A percentile compares a stretch with the other conserved stretches of the same genome.
Conservation (phyloP, 805 yeast genomes). For the Zygosaccharomyces siamensis region DNA sequence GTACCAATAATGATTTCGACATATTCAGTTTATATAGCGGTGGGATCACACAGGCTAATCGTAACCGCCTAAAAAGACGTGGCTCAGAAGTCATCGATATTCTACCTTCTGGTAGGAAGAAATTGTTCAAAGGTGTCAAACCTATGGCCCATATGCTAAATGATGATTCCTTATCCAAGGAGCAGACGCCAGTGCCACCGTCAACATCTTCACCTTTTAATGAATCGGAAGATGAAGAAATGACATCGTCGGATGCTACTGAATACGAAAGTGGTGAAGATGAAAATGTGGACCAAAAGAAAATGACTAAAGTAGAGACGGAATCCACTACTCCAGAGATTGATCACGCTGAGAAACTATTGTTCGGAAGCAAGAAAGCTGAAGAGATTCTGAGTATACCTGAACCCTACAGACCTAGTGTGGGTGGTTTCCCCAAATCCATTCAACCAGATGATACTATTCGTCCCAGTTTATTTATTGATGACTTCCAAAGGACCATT, state of each 20-base stretch:
- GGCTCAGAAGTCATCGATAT: slow-evolving; percentile 10
- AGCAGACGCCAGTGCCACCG: slow-evolving; percentile 16
- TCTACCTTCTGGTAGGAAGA: slow-evolving; percentile 15
- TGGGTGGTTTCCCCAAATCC: slow-evolving; percentile 45
- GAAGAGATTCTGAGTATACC: slow-evolving; percentile 27
- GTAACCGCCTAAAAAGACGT: slow-evolving; percentile 14
- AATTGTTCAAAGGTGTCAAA: slow-evolving; percentile 14
- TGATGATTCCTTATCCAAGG: slow-evolving; percentile 27
- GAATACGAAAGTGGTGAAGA: slow-evolving; percentile 19
- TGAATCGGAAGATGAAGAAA: slow-evolving; percentile 17
- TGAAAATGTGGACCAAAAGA: slow-evolving; percentile 16
- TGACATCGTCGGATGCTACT: slow-evolving; percentile 11
- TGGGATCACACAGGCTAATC: slow-evolving; percentile 7
- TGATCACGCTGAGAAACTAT: slow-evolving; percentile 13
- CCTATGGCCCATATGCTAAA: slow-evolving; percentile 32
- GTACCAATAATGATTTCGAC: slow-evolving; percentile 37
- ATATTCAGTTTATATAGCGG: slow-evolving; percentile 31
- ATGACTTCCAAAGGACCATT: slow-evolving; percentile 47
- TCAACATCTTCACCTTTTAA: slow-evolving; percentile 10
- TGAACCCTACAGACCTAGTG: slow-evolving; percentile 46
- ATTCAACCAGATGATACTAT: slow-evolving; percentile 44
- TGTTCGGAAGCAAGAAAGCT: slow-evolving; percentile 16
- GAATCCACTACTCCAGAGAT: slow-evolving; percentile 30
- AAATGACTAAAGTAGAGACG: slow-evolving; percentile 17
- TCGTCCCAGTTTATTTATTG: slow-evolving; percentile 30